Evolutionary conservation across 1,139 yeast genomes (phyloP), one percentile per base, ranked within the genome.

Genomic region (Blastobotrys illinoisensis): DNA sequence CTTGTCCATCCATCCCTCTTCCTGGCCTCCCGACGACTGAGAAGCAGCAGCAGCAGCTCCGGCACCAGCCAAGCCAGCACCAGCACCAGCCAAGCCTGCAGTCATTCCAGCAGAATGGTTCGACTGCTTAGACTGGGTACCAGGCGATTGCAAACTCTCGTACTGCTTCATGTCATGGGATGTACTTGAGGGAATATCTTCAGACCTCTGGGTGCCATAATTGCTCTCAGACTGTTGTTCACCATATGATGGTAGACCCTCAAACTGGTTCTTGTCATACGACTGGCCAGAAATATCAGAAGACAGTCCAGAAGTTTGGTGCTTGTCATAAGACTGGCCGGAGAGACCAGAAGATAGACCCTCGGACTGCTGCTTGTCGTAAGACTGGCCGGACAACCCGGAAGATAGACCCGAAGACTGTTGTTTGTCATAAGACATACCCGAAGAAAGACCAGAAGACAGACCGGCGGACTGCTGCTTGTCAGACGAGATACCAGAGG

Each of bases 31-130:
- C 7, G 23, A 20, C 7, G 26, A 9, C 5, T 26, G 26, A 5
- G 36, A 43, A 18, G 46, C 49, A n/a, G 46, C 50, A 16, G 49
- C 48, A 47, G 47, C 51, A 45, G 44, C 46, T 26, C 50, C 54
- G 14, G 32, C 46, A n/a, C 45, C 45, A 45, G 45, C 36, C 40
- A 14, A 19, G 7, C 23, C 46, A 20, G 46, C 23, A 44, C 50
- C 54, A 16, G 32, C 46, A n/a, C 32, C 45, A 45, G 44, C 32
- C 36, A n/a, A 16, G n/a, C 23, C 46, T 20, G 46, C 50, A 36
- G 28, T 7, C 36, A 28, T 9, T 7, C 21, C 40, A 2, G 32
- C 16, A 26, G 32, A 5, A 9, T 11, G 32, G 13, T 5, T 5
- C 11, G 32, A 26, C 11, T 43, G 28, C 14, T 18, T n/a, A 32